phyloP scores from a whole-genome alignment of 2,329 filamentous ascomycete species.

The Ceratocystis variospora region DNA sequence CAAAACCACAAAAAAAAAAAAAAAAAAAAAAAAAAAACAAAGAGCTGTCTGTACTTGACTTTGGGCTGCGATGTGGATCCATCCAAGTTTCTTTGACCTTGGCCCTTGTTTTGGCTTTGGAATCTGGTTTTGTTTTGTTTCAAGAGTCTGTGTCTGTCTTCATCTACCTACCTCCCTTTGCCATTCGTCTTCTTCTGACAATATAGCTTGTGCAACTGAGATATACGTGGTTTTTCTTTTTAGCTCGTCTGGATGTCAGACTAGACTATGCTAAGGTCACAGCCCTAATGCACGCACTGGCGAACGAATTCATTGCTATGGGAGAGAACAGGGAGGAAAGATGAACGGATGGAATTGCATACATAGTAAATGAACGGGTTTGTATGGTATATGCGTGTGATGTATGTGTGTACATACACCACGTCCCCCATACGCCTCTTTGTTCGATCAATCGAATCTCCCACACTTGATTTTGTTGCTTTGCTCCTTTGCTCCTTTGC shows the following conservation, averaged over 20 bases:
- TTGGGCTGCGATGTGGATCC: background rate
- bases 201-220: background rate
- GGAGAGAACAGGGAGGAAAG: too few relatives aligned
- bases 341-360: too few relatives aligned
- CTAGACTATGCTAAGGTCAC: too few relatives aligned
- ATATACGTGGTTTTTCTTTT: background rate
- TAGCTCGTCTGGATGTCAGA: background rate
- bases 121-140: background rate
- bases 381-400: too few relatives aligned
- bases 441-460: too few relatives aligned
- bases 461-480: background rate
- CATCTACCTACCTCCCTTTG: background rate
- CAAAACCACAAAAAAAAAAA: too few relatives aligned
- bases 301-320: too few relatives aligned
- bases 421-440: too few relatives aligned
- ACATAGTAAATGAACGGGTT: too few relatives aligned
- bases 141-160: background rate
- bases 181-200: background rate
- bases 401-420: too few relatives aligned
- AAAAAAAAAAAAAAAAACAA: too few relatives aligned
- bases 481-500: background rate
- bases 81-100: background rate
- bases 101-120: background rate
- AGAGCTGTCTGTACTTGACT: background rate
- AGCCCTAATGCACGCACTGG: too few relatives aligned